Evolutionary conservation across 257 asterid species (phyloP).

Genomic region (Cinchona pubescens): DNA sequence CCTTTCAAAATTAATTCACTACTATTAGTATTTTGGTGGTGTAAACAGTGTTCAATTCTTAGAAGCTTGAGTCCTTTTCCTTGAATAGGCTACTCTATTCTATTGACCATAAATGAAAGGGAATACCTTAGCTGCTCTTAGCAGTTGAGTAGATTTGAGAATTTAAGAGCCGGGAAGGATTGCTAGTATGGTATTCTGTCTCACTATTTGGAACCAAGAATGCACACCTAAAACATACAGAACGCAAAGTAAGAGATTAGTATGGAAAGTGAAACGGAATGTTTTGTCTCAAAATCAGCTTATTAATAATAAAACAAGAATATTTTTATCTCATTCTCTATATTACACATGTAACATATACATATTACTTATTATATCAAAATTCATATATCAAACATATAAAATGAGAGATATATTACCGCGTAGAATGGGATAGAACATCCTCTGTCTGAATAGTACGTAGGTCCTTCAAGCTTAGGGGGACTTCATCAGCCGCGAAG

Average conservation of each 20-base stretch:
- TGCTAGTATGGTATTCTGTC: background rate
- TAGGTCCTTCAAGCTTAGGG: background rate
- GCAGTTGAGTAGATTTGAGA: slow-evolving; percentile 24
- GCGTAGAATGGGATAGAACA: too few species aligned
- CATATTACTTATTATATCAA: too few species aligned
- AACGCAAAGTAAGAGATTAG: too few species aligned
- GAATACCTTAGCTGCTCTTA: slow-evolving; percentile 12
- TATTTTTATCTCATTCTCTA: too few species aligned
- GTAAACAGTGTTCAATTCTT: background rate
- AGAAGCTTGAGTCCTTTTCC: background rate
- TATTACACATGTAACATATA: too few species aligned
- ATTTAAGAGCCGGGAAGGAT: slow-evolving; percentile 17
- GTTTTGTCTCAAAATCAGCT: too few species aligned
- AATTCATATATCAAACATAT: too few species aligned
- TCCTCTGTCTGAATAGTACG: background rate
- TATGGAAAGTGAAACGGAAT: too few species aligned
- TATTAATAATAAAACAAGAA: too few species aligned
- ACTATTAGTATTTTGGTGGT: background rate
- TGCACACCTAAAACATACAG: too few species aligned
- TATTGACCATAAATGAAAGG: slow-evolving; percentile 15
- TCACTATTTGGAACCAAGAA: too few species aligned
- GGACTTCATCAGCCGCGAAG: background rate
- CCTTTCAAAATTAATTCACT: background rate
- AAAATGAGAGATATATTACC: too few species aligned
- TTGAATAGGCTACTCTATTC: background rate